These are phyloP conservation scores for Aureobasidium sp. DNA, from an alignment of 2,329 filamentous ascomycete genomes.

Conservation along the genomic window DNA sequence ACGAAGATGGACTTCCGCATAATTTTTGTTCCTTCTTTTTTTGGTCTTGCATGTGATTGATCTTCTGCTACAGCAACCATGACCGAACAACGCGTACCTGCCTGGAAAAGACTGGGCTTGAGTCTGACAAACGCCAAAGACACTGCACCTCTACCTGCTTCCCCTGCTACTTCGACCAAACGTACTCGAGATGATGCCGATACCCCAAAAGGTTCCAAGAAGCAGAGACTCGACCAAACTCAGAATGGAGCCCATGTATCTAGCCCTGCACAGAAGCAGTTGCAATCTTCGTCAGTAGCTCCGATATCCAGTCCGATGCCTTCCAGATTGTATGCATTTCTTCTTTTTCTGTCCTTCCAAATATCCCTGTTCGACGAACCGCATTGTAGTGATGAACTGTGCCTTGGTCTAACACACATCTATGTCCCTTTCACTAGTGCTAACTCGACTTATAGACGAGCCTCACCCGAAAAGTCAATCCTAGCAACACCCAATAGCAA, in stretches of 20 bases:
- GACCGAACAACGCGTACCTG: slow-evolving; percentile 36
- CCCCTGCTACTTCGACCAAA: slow-evolving; percentile 1
- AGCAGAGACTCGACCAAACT: slow-evolving; percentile 9
- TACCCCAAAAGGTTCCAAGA: slow-evolving; percentile 1
- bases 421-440: not conserved
- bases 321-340: not conserved
- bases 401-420: not conserved
- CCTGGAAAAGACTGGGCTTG: slow-evolving; percentile 55
- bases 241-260: not conserved
- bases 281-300: slow-evolving; percentile 7
- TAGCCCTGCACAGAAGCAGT: slow-evolving; percentile 4
- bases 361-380: not conserved
- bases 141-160: slow-evolving; percentile 6
- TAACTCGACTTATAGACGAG: not conserved
- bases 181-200: slow-evolving; percentile 1
- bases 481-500: slow-evolving; percentile 15
- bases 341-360: not conserved
- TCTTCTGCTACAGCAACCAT: not conserved
- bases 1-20: not conserved
- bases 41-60: slow-evolving; percentile 3
- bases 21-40: slow-evolving; percentile 1
- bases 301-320: slow-evolving; percentile 11
- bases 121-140: slow-evolving; percentile 51
- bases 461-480: slow-evolving; percentile 13
- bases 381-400: not conserved